Evolutionary conservation across 179 eudicot genomes (phyloP).

Genomic region (Kewa caespitosa): DNA sequence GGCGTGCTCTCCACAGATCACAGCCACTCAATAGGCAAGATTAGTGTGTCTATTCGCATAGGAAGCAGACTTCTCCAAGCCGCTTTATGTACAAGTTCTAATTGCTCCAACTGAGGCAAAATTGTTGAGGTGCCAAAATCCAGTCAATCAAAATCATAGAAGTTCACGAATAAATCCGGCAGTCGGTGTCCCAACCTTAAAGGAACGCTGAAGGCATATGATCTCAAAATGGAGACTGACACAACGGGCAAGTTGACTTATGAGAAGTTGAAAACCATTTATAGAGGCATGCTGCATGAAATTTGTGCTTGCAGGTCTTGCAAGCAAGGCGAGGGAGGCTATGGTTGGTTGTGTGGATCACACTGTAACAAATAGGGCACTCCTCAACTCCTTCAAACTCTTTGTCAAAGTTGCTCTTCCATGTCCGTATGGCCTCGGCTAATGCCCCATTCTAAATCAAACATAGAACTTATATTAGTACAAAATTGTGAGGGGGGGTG

Average conservation of each 20-base stretch:
- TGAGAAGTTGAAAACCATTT: slow-evolving; percentile 98
- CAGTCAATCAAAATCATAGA: neutral
- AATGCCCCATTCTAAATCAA: slow-evolving; percentile 81
- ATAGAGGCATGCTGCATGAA: slow-evolving; percentile 92
- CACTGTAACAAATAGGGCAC: slow-evolving; percentile 98
- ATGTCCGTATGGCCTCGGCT: slow-evolving; percentile 91
- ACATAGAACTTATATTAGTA: too few species aligned
- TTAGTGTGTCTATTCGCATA: neutral
- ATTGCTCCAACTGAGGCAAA: neutral
- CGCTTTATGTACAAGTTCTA: slow-evolving; percentile 9
- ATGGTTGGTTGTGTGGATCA: slow-evolving; percentile 82
- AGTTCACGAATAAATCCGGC: slow-evolving; percentile 6
- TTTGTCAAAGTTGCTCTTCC: slow-evolving; percentile 96
- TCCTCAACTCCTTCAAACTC: slow-evolving; percentile 98
- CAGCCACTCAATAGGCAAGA: neutral
- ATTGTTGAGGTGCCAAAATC: neutral
- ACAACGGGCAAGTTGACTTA: slow-evolving; percentile 92
- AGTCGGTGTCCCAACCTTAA: neutral
- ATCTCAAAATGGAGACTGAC: slow-evolving; percentile 92
- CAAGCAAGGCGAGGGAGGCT: slow-evolving; percentile 96
- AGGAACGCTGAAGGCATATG: neutral
- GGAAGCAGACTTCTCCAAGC: neutral
- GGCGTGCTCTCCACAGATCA: neutral
- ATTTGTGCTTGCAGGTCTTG: slow-evolving; percentile 96
- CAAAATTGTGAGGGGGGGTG: too few species aligned